Base-by-base conservation (phyloP, 495 filamentous ascomycete genomes). In the Pyronema domesticum region DNA sequence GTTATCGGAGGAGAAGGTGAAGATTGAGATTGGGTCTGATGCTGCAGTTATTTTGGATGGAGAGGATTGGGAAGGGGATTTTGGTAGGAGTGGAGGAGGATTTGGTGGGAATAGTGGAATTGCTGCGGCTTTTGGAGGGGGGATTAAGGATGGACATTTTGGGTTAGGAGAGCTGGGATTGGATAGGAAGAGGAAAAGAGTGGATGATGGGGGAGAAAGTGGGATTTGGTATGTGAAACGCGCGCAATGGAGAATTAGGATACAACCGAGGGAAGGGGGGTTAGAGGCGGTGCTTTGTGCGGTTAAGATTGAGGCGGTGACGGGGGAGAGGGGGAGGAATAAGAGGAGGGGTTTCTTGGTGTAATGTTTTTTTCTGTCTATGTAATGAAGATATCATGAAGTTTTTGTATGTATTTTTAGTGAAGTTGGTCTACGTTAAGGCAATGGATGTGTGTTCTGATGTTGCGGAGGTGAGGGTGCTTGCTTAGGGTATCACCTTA, bases 271-370 rank as follows among this genome's bases (percentile, higher is more conserved):
- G 7, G 60, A 56, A 23, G 59, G 69, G 67, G 72, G 63, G 39
- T 69, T 74, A 60, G 78, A 77, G 54, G 74, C 89, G 8, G 74
- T 88, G 46, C 68, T 96, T 34, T 72, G 81, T 10, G 85, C 80
- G 3, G 86, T 94, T 13, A 89, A 87, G 68, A 52, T 96, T 37
- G 85, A 95, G 54, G 83, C 82, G 0, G 77, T 80, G 60, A 83
- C 74, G 36, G 73, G 72, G 6, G 77, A 89, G 66, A 71, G 73
- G 56, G 74, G 71, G 23, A 76, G 87, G 62, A 95, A 95, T 70
- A 68, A 66, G 56, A 61, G 70, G 55, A 73, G 85, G 62, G 69
- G 64, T 6, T 96, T 94, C 68, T 67, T 95, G 61, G 51, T 49
- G 10, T 67, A 59, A 67, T 51, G 10, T 1, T 48, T 48, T 30